Percentiles rank a stretch among this genome's conserved stretches.
Evolutionary conservation across 2,329 filamentous ascomycete species (phyloP).

Genomic region (Diatrype stigma): DNA sequence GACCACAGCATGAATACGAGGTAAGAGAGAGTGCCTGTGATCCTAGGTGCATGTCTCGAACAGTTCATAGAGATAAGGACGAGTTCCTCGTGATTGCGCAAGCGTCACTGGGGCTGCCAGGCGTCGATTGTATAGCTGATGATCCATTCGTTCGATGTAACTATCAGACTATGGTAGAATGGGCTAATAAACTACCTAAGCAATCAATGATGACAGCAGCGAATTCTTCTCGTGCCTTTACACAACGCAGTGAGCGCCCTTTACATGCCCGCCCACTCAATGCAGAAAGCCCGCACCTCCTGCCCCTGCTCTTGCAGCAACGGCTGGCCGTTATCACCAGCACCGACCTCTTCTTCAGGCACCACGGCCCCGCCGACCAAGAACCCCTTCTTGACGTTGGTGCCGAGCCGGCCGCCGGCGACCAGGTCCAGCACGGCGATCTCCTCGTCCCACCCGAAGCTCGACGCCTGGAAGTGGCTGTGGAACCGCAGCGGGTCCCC

Average conservation of each 20-base stretch:
- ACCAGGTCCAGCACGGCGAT: conserved; percentile 82
- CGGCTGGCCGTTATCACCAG: conserved; percentile 20
- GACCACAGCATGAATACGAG: no score
- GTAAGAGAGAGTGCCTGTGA: no score
- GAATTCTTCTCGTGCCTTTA: no score
- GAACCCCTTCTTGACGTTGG: conserved; percentile 94
- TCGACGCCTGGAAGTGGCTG: conserved; percentile 86
- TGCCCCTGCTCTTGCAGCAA: not conserved
- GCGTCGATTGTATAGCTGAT: no score
- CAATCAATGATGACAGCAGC: no score
- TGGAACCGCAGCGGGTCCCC: conserved; percentile 94
- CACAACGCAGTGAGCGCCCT: conserved; percentile 2
- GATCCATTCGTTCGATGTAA: no score
- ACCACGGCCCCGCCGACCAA: conserved; percentile 69
- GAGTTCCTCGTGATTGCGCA: no score
- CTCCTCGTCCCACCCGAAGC: conserved; percentile 81
- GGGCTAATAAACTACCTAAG: not conserved
- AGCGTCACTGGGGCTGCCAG: no score
- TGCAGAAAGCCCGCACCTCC: conserved; percentile 69
- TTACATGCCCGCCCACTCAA: conserved; percentile 92
- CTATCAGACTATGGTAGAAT: no score
- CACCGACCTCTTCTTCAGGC: conserved; percentile 17
- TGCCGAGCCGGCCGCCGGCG: conserved; percentile 80
- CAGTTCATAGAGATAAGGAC: no score
- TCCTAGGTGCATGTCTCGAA: no score